Evolutionary conservation across 108 stramenopile genomes (phyloP), one percentile per base, ranked within the genome.

Genomic region (Cylindrotheca fusiformis): DNA sequence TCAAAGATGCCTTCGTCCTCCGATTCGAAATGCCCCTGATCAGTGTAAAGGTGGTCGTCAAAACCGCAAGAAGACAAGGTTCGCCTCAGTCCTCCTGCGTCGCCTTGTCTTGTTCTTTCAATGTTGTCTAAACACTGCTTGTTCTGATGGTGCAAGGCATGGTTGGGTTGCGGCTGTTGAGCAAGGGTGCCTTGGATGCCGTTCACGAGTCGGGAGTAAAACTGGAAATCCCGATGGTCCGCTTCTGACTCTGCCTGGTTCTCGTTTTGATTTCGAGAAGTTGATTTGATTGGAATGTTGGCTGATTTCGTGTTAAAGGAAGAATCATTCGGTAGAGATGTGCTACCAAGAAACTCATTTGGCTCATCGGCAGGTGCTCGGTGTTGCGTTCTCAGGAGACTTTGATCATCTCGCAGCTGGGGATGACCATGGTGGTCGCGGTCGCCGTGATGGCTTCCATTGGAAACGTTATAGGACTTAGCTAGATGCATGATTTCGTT

Each of bases 171-270:
- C 36, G 6, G 36, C 36, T 41, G 6, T 41, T 41, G 10, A 14
- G 36, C 14, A 6, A 14, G 14, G 14, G 36, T 41, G n/a, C n/a
- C n/a, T 30, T 41, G 29, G 24, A 84, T 84, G 0, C 82, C 78
- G 5, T 65, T 30, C 1, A 84, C 76, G 18, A 84, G 29, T 3
- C 82, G 75, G 17, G 54, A 19, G 51, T 63, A 84, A 49, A 84
- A 73, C 23, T 66, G 32, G 44, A 56, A 59, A 44, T 84, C 82
- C 1, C 78, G 75, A 6, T 67, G 57, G 26, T 84, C 82, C 8
- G 78, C 82, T 14, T 10, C 14, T 41, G 36, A 6, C 14, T 6
- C 36, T 10, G 36, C 36, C 14, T 41, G 36, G 14, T 41, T 14
- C 10, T 10, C 10, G 36, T 10, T 41, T 41, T 41, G 36, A 14